Percentiles rank a stretch among this genome's conserved stretches.
These are phyloP conservation scores for Goffeauzyma gilvescens DNA, from an alignment of 768 basidiomycete genomes.

Conservation along the genomic window DNA sequence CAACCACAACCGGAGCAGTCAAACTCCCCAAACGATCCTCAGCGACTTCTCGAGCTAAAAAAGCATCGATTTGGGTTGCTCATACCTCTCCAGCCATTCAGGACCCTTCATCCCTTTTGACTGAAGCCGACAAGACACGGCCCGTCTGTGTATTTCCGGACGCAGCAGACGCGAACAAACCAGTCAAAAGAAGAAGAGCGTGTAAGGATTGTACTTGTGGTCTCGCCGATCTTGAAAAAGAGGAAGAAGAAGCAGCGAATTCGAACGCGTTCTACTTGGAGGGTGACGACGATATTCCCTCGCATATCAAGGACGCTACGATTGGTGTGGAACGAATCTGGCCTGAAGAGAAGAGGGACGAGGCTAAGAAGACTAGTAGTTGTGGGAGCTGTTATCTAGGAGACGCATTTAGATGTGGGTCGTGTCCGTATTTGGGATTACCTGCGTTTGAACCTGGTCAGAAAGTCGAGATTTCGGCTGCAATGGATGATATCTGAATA, in stretches of 20 bases:
- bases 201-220: conserved; percentile 96
- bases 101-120: conserved; percentile 56
- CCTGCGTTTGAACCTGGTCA: conserved; percentile 97
- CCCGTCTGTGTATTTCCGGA: conserved; percentile 46
- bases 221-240: conserved; percentile 77
- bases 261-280: conserved; percentile 33
- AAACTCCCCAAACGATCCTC: conserved; percentile 22
- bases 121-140: conserved; percentile 58
- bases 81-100: conserved; percentile 48
- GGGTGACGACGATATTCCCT: conserved; percentile 40
- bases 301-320: conserved; percentile 22
- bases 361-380: conserved; percentile 50
- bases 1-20: conserved; percentile 13
- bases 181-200: conserved; percentile 37
- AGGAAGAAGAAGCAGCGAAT: conserved; percentile 39
- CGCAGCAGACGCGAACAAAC: conserved; percentile 22
- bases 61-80: conserved; percentile 76
- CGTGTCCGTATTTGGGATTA: conserved; percentile 43
- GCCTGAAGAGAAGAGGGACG: conserved; percentile 27
- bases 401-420: conserved; percentile 60
- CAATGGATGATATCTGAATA: conserved; percentile 66
- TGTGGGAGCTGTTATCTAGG: conserved; percentile 96
- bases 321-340: conserved; percentile 29
- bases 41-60: conserved; percentile 44
- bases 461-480: conserved; percentile 79